phyloP scores from a whole-genome alignment of 805 yeast species.

The Candida awuae region DNA sequence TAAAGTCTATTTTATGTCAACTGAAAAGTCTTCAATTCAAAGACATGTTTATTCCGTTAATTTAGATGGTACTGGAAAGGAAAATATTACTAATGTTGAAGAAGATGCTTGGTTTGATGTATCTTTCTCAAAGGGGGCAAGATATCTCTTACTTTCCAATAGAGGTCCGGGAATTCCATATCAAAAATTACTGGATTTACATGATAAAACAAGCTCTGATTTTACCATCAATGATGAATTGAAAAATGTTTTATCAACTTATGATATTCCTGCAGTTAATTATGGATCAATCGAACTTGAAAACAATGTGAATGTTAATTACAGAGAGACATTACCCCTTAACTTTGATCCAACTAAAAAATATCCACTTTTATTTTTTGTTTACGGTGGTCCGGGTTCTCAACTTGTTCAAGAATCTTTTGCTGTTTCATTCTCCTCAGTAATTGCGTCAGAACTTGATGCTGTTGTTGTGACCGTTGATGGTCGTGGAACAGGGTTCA shows the following conservation, averaged over 20 bases:
- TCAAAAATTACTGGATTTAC: conserved; percentile 61
- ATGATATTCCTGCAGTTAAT: conserved; percentile 47
- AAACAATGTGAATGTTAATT: conserved; percentile 38
- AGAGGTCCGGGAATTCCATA: conserved; percentile 74
- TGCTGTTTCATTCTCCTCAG: conserved; percentile 57
- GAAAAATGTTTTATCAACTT: conserved; percentile 30
- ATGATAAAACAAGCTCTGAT: conserved; percentile 30
- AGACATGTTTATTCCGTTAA: conserved; percentile 72
- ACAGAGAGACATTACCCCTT: conserved; percentile 70
- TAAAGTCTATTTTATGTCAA: conserved; percentile 60
- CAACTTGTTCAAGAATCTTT: conserved; percentile 67
- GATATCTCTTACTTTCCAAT: conserved; percentile 63
- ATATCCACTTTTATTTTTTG: conserved; percentile 83
- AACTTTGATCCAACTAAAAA: conserved; percentile 50
- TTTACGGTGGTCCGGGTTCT: conserved; percentile 95
- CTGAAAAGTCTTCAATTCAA: conserved; percentile 72
- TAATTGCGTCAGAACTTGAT: conserved; percentile 66
- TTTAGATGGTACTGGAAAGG: conserved; percentile 38
- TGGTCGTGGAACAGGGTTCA: conserved; percentile 94
- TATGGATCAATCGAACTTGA: conserved; percentile 46
- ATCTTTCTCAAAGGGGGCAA: conserved; percentile 72
- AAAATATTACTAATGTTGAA: conserved; percentile 41
- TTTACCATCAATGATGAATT: conserved; percentile 43
- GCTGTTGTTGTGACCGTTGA: conserved; percentile 92
- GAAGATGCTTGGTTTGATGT: conserved; percentile 60